These are phyloP conservation scores for Hypoxylon sp. DNA, from an alignment of 2,329 filamentous ascomycete species.

Conservation along the genomic window DNA sequence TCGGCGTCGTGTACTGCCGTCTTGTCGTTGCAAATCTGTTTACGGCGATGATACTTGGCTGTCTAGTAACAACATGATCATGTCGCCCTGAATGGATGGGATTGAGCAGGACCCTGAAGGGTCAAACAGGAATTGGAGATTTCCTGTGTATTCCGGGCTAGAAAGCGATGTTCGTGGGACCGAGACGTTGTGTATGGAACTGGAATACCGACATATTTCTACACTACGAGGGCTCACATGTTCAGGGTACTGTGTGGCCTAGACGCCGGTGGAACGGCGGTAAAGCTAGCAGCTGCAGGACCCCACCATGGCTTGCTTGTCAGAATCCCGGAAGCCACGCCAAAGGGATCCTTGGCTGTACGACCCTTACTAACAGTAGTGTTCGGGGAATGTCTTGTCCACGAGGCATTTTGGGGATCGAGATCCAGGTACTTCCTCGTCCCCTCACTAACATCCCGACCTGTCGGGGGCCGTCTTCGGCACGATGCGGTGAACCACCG, in stretches of 20 bases:
- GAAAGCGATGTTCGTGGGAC: conserved; percentile 33
- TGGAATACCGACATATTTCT: conserved; percentile 35
- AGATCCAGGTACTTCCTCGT: conserved; percentile 38
- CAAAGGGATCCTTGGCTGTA: conserved; percentile 31
- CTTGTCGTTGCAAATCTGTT: conserved; percentile 16
- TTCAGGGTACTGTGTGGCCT: conserved; percentile 20
- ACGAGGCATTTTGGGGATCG: conserved; percentile 41
- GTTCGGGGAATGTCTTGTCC: conserved; percentile 30
- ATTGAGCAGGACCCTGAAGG: conserved; percentile 14
- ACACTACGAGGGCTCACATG: conserved; percentile 22
- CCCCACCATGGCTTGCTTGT: conserved; percentile 40
- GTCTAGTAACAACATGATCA: conserved; percentile 53
- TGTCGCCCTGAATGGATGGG: conserved; percentile 16
- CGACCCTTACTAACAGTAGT: conserved; percentile 24
- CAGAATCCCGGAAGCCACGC: conserved; percentile 34
- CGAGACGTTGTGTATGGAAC: conserved; percentile 22
- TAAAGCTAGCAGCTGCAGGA: conserved; percentile 38
- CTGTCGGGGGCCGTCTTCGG: conserved; percentile 34
- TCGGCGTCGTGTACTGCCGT: conserved; percentile 37
- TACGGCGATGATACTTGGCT: conserved; percentile 38
- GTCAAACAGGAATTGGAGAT: conserved; percentile 8
- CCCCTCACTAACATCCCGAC: conserved; percentile 7
- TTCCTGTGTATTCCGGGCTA: conserved; percentile 18
- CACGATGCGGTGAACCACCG: conserved; percentile 24
- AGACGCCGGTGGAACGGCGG: conserved; percentile 29